A percentile compares a stretch with the other conserved stretches of the same genome.
Conservation (phyloP, 2,329 filamentous ascomycete genomes). For the Neoarthrinium moseri region DNA sequence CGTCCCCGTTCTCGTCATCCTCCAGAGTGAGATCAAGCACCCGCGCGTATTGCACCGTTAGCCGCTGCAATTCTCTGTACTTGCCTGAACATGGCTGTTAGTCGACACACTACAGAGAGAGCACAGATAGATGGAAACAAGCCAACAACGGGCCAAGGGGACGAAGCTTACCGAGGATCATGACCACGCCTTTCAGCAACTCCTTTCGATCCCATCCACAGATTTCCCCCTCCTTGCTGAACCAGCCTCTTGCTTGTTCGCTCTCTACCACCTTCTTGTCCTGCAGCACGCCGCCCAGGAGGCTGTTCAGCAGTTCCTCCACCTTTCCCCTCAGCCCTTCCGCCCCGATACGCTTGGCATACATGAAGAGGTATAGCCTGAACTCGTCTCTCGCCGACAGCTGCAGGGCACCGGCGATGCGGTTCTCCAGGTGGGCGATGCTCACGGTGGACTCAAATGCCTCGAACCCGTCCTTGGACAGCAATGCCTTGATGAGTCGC, state of each 20-base stretch:
- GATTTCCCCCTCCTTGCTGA: conserved; percentile 66
- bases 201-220: conserved; percentile 91
- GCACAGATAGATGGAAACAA: conserved; percentile 22
- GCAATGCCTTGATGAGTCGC: conserved; percentile 82
- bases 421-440: conserved; percentile 92
- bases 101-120: conserved; percentile 16
- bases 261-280: conserved; percentile 51
- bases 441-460: conserved; percentile 88
- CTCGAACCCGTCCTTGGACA: conserved; percentile 89
- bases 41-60: conserved; percentile 92
- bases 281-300: conserved; percentile 70
- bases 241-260: conserved; percentile 58
- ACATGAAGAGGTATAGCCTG: conserved; percentile 94
- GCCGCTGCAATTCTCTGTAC: conserved; percentile 88
- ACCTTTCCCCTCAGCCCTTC: conserved; percentile 87
- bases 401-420: conserved; percentile 83
- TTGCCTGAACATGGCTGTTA: conserved; percentile 66
- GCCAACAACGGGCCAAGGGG: too few relatives aligned
- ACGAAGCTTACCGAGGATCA: conserved; percentile 91
- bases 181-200: conserved; percentile 83
- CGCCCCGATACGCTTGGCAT: conserved; percentile 89
- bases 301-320: conserved; percentile 81
- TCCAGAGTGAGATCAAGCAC: conserved; percentile 64
- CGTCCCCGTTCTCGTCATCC: conserved; percentile 41
- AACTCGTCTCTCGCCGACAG: conserved; percentile 90